Conservation (phyloP, 345 rosid species). For the Raphanus sativus region DNA sequence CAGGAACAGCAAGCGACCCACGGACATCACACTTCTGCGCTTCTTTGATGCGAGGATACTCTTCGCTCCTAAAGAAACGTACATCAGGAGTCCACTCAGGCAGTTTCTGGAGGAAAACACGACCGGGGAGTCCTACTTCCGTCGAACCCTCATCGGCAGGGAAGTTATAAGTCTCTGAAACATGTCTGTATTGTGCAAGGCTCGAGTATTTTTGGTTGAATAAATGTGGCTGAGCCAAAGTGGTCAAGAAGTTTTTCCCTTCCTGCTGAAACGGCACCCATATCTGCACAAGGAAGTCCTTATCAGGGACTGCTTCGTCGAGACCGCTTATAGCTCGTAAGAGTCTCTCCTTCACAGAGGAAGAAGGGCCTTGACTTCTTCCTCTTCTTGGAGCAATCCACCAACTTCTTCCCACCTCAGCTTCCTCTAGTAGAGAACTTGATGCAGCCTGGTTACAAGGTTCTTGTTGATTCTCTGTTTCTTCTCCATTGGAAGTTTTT, state of each 20-base stretch:
- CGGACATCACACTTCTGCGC: constrained; percentile 67
- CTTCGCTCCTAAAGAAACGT: constrained; percentile 64
- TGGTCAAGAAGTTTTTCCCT: constrained; percentile 70
- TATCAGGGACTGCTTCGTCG: constrained; percentile 53
- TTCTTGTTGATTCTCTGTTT: constrained; percentile 30
- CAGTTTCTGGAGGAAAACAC: constrained; percentile 69
- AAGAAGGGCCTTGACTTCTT: constrained; percentile 36
- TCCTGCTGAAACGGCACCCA: constrained; percentile 80
- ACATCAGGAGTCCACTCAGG: constrained; percentile 99
- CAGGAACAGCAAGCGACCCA: constrained; percentile 88
- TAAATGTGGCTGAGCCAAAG: constrained; percentile 68
- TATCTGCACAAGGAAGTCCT: constrained; percentile 70
- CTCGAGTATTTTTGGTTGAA: constrained; percentile 52
- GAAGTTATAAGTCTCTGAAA: constrained; percentile 67
- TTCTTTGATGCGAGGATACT: constrained; percentile 66
- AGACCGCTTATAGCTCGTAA: constrained; percentile 51
- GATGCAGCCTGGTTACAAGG: constrained; percentile 23
- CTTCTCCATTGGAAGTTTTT: constrained; percentile 36
- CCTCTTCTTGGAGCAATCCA: constrained; percentile 68
- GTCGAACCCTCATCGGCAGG: constrained; percentile 67
- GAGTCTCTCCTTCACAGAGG: constrained; percentile 59
- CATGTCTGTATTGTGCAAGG: constrained; percentile 64
- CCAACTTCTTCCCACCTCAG: constrained; percentile 51
- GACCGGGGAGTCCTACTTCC: constrained; percentile 78
- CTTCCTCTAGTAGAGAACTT: constrained; percentile 43